Evolutionary conservation across 2,329 filamentous ascomycete species (phyloP), one percentile per base, ranked within the genome.

Genomic region (Aspergillus fumigatus): DNA sequence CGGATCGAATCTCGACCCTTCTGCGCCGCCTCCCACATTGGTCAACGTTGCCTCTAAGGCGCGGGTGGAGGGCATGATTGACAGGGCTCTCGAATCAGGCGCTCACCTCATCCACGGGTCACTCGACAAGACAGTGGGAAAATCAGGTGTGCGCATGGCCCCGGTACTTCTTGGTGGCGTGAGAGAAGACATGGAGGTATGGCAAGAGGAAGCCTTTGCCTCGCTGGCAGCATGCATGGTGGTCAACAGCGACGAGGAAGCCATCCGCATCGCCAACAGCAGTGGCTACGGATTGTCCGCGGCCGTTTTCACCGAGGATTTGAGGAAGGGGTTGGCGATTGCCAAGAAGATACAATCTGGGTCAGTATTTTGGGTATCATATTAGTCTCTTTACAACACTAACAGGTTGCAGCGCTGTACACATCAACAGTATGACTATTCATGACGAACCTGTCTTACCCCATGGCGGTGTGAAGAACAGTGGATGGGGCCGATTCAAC

Each of bases 201-300:
- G 87, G 76, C 78, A 83, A 62, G 84, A 82, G 1, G 90, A 94
- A 72, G 86, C 83, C 0, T 94, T 94, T 64, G 90, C 88, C 0
- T 89, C 90, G 0, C 82, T 83, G 0, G 87, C 91, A 0, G 84
- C 84, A 5, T 70, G 92, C 23, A 83, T 88, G 51, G 76, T 81
- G n/a, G 79, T 92, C 38, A 77, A 83, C 11, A 76, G 65, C 40
- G 70, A 73, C 38, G 86, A 89, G 40, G 88, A 90, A 54, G 89
- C 88, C 0, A 74, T 93, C 29, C 75, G 79, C 17, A 78, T 93
- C 10, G 88, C 89, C 4, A 94, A 95, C 68, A 86, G 92, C 61
- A 89, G 87, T 10, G 87, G 89, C 43, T 93, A 91, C 68, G 90
- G 90, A 1, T 79, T 94, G 4, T 79, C 80, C 1, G 82, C 85